These are phyloP conservation scores for Blumeriella jaapii DNA, from an alignment of 2,329 filamentous ascomycete genomes.

Conservation along the genomic window DNA sequence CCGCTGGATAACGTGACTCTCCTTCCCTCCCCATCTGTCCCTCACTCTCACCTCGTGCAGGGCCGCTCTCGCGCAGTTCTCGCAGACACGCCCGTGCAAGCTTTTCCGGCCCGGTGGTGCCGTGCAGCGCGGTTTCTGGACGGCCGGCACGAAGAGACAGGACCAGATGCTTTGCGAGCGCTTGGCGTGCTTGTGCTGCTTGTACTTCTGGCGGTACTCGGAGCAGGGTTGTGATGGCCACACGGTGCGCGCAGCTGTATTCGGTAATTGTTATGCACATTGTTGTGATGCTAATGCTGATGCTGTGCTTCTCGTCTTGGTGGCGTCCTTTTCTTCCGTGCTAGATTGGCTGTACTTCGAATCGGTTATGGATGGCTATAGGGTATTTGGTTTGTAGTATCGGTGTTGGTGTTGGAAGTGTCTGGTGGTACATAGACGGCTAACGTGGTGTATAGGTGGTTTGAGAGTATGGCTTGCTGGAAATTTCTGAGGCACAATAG, in stretches of 20 bases:
- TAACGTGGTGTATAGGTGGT: too few relatives aligned
- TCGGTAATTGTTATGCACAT: conserved; percentile 4
- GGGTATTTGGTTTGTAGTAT: too few relatives aligned
- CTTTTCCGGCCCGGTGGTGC: not conserved
- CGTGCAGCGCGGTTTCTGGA: not conserved
- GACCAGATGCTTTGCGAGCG: not conserved
- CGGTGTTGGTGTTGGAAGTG: too few relatives aligned
- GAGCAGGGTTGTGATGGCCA: not conserved
- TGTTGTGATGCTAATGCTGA: not conserved
- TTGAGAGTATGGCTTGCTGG: too few relatives aligned
- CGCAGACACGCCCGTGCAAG: not conserved
- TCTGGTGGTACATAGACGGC: too few relatives aligned
- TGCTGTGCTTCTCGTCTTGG: too few relatives aligned
- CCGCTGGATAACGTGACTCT: not conserved
- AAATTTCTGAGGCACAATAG: too few relatives aligned
- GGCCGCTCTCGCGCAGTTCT: not conserved
- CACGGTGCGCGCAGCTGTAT: conserved; percentile 2
- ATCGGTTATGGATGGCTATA: too few relatives aligned
- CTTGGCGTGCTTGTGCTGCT: not conserved
- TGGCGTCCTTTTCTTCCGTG: too few relatives aligned
- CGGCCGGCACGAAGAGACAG: not conserved
- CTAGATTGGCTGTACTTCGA: too few relatives aligned
- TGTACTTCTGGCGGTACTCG: not conserved
- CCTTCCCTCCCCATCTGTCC: not conserved
- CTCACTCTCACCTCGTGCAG: conserved; percentile 1